Base-by-base conservation (phyloP, 176 grass and related monocot genomes). In the Bromus sterilis region DNA sequence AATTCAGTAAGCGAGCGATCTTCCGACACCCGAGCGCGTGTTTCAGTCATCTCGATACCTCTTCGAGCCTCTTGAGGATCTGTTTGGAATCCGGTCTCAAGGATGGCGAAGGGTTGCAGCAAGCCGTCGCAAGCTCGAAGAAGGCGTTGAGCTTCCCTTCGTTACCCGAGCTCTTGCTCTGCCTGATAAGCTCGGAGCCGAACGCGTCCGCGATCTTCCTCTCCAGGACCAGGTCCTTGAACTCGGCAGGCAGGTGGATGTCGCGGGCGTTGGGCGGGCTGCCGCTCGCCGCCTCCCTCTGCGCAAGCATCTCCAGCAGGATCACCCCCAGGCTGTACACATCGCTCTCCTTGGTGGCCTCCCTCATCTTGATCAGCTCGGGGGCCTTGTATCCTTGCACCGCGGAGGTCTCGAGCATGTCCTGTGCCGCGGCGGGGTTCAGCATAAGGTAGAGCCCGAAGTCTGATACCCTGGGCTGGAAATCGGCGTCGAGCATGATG, bases 291-390 rank as follows among this genome's bases (percentile, higher is more conserved):
- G 53, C 66, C 77, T 98, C 92, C 86, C 84, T 98, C 20, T 89
- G 90, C 74, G 90, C 88, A 13, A 98, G 86, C 95, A 98, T 93
- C 77, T 98, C 92, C 5, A 98, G 86, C 66, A 98, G 82, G 78
- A 94, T 87, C 57, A 94, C 92, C 12, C 92, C 92, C 11, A 94
- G 68, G 69, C 86, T 94, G 78, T 93, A 98, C 41, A 95, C 84
- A 23, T 98, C 95, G 35, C 90, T 93, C 75, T 93, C 87, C 31
- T 62, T 87, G 3, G 79, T 78, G 25, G 39, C 86, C 25, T 98
- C 90, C 71, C 88, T 89, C 82, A 95, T 93, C 85, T 98, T 98
- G 59, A 93, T 88, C 66, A 98, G 77, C 66, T 98, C 95, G 2
- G 95, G 92, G 13, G 95, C 86, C 77, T 91, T 95, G 71, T 98